Evolutionary conservation across 2,329 filamentous ascomycete genomes (phyloP).

Genomic region (Chaetomium strumarium): DNA sequence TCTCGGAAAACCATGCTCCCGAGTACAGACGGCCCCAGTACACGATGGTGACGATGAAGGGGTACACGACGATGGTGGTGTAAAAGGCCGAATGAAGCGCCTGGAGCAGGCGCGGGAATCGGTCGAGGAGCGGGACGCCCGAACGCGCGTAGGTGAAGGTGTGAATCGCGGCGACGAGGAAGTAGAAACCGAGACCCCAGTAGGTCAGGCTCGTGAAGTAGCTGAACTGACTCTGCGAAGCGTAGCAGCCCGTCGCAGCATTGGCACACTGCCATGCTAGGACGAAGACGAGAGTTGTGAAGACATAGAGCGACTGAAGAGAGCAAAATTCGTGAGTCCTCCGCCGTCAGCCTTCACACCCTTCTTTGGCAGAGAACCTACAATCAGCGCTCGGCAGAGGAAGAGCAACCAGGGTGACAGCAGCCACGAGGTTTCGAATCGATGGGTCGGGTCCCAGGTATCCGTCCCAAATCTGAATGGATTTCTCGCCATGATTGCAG

Average conservation of each 20-base stretch:
- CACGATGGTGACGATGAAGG: constrained; percentile 64
- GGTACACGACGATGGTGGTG: constrained; percentile 56
- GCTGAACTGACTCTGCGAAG: constrained; percentile 57
- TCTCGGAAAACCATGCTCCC: constrained; percentile 43
- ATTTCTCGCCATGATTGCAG: constrained; percentile 6
- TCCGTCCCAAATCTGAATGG: constrained; percentile 36
- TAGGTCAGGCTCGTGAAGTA: constrained; percentile 80
- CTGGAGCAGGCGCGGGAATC: constrained; percentile 56
- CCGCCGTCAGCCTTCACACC: neutral
- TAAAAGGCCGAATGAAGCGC: constrained; percentile 60
- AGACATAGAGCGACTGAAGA: constrained; percentile 57
- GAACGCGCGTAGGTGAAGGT: constrained; percentile 59
- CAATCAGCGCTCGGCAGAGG: constrained; percentile 48
- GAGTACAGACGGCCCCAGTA: constrained; percentile 61
- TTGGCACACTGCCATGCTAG: constrained; percentile 60
- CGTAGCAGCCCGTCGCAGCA: constrained; percentile 37
- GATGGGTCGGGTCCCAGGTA: constrained; percentile 52
- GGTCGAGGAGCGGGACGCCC: constrained; percentile 50
- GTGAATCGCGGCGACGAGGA: constrained; percentile 60
- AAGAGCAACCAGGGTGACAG: constrained; percentile 61
- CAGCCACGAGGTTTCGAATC: constrained; percentile 77
- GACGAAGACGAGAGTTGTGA: constrained; percentile 62
- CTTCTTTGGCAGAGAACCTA: constrained; percentile 31
- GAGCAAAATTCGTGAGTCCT: neutral
- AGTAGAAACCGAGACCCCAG: constrained; percentile 80